Evolutionary conservation across 768 basidiomycete species (phyloP), one percentile per base, ranked within the genome.

Genomic region (Tylopilus intermedius): DNA sequence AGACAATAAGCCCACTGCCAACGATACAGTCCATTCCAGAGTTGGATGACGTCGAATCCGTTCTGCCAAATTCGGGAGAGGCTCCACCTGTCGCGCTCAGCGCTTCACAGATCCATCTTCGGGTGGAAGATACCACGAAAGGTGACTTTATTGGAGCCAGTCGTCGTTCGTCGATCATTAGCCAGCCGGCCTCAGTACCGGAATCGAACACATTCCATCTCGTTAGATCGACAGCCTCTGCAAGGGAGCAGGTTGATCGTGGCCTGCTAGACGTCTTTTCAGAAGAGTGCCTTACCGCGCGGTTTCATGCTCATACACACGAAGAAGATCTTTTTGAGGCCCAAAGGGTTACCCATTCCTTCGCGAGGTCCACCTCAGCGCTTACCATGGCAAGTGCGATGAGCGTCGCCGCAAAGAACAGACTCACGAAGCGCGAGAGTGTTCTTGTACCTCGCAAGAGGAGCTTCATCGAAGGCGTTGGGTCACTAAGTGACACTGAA

Each of bases 221-320:
- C 49, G 79, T 82, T 33, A 84, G 90, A 14, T 79, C 82, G 14
- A 83, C 87, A 15, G 72, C 80, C 9, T 71, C 79, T 39, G 81
- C 83, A 32, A 83, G 90, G 44, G 74, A 77, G 27, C 79, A 81
- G 38, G 83, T 91, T 47, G 93, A 95, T 61, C 80, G 85, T 41
- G 83, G 83, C 10, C 72, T 97, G 15, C 76, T 79, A 43, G 94
- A 95, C 62, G 82, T 96, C 52, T 82, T 87, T 59, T 93, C 91
- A 10, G 82, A 86, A 54, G 74, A 76, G 22, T 87, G 88, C 57
- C 69, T 85, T 26, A 76, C 79, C 2, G 87, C 85, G 14, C 80
- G 94, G 40, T 79, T 77, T 44, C 77, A 85, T 49, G 84, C 85
- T 8, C 78, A 74, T 49, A 74, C 76, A 38, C 80, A 78, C 51